phyloP scores from a whole-genome alignment of 208 protist genomes.

The Trypanosomatidae sp. region DNA sequence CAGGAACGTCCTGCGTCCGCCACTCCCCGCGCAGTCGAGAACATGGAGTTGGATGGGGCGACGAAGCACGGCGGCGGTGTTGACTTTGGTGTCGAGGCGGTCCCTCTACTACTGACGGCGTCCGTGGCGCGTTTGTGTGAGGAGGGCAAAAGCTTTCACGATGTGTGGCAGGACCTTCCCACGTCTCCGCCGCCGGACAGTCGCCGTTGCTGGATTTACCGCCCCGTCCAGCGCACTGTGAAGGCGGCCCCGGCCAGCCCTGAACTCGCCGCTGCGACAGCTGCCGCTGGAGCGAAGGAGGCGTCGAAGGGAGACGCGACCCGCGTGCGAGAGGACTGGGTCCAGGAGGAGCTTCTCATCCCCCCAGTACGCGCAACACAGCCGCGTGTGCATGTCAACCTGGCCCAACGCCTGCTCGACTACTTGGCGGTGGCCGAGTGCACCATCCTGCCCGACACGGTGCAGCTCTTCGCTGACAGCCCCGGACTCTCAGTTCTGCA shows the following conservation, averaged over 20 bases:
- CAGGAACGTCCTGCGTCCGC: background rate
- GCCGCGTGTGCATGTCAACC: constrained; percentile 57
- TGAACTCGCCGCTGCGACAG: background rate
- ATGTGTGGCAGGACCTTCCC: constrained; percentile 18
- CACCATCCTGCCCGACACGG: constrained; percentile 36
- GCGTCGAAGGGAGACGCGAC: too few relatives aligned
- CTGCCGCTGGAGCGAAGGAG: background rate
- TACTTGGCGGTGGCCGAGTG: constrained; percentile 51
- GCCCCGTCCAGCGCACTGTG: constrained; percentile 16
- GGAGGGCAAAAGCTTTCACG: constrained; percentile 7
- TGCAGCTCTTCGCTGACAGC: constrained; percentile 56
- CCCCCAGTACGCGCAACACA: constrained; percentile 38
- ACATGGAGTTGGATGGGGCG: too few relatives aligned
- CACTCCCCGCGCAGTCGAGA: too few relatives aligned
- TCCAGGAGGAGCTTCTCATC: constrained; percentile 49
- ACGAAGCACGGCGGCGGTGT: too few relatives aligned
- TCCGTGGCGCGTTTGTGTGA: constrained; percentile 9
- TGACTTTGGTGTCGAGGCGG: too few relatives aligned
- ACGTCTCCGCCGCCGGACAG: constrained; percentile 27
- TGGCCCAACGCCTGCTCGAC: constrained; percentile 59
- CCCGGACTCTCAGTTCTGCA: constrained; percentile 72
- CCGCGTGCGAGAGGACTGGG: constrained; percentile 54
- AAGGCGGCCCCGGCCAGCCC: constrained; percentile 37
- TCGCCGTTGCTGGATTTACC: constrained; percentile 27
- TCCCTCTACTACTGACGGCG: constrained; percentile 8